These are phyloP conservation scores for Fusarium tanahbumbuense DNA, from an alignment of 2,329 filamentous ascomycete genomes.

Conservation along the genomic window DNA sequence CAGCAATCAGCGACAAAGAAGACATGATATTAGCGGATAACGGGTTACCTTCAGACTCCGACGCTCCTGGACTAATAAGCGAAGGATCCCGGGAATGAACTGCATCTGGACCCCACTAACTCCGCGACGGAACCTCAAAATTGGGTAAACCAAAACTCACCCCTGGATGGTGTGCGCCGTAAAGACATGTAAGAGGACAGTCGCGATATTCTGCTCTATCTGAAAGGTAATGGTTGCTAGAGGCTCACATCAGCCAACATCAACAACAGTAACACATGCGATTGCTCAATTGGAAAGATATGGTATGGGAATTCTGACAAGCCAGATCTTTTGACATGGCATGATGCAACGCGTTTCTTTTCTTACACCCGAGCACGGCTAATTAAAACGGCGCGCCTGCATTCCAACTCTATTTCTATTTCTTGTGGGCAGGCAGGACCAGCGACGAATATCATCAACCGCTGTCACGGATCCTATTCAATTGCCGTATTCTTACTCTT, in stretches of 20 bases:
- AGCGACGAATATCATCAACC: not conserved
- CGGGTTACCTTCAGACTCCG: constrained; percentile 30
- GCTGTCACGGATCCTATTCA: not conserved
- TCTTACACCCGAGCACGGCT: not conserved
- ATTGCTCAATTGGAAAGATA: not conserved
- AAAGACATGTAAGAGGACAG: not conserved
- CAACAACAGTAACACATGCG: not conserved
- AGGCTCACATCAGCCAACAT: constrained; percentile 41
- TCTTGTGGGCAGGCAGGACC: not conserved
- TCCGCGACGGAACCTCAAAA: constrained; percentile 14
- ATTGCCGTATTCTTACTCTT: not conserved
- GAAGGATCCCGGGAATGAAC: constrained; percentile 30
- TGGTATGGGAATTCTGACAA: not conserved
- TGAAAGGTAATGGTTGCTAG: not conserved
- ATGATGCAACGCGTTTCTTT: not conserved
- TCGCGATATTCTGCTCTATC: not conserved
- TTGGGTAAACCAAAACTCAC: constrained; percentile 6
- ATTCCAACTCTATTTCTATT: constrained; percentile 4
- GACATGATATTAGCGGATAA: constrained; percentile 31
- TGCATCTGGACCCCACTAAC: constrained; percentile 26
- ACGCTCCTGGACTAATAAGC: constrained; percentile 29
- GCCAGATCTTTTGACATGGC: not conserved
- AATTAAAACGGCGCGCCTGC: constrained; percentile 7
- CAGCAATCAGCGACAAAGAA: not conserved
- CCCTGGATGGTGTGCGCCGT: constrained; percentile 11